phyloP scores from a whole-genome alignment of 1,284 basidiomycete species.

The Sutorius eximius region DNA sequence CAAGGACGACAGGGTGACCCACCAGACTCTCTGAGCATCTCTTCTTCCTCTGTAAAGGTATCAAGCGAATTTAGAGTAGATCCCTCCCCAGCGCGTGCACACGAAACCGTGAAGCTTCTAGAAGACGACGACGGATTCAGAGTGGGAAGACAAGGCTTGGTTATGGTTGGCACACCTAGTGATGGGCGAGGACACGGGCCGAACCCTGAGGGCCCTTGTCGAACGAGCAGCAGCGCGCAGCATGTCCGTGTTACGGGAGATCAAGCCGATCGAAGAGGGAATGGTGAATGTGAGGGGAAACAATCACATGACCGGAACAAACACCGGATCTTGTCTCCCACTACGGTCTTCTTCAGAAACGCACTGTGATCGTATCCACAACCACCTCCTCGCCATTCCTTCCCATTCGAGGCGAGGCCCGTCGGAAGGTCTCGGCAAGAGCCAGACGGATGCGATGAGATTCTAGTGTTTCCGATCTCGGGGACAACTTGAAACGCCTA shows the following conservation, averaged over 20 bases:
- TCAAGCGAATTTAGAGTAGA: constrained; percentile 61
- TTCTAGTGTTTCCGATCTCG: background rate
- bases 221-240: constrained; percentile 26
- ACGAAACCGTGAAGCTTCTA: constrained; percentile 27
- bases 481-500: background rate
- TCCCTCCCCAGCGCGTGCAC: constrained; percentile 14
- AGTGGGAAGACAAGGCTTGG: background rate
- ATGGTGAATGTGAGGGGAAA: background rate
- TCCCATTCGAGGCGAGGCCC: background rate
- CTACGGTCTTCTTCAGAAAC: too few species aligned
- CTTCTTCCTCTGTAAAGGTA: constrained; percentile 88
- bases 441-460: background rate
- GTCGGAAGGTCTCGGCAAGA: background rate
- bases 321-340: background rate
- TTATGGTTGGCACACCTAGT: constrained; percentile 16
- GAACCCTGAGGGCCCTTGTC: constrained; percentile 10
- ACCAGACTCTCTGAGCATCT: constrained; percentile 89
- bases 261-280: too few species aligned
- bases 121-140: background rate
- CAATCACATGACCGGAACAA: constrained; percentile 23
- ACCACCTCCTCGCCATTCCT: too few species aligned
- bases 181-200: background rate
- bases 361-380: too few species aligned
- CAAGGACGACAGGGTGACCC: constrained; percentile 19
- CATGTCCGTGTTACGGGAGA: too few species aligned